Base-by-base conservation (phyloP, 768 basidiomycete genomes). In the Collybia nuda region DNA sequence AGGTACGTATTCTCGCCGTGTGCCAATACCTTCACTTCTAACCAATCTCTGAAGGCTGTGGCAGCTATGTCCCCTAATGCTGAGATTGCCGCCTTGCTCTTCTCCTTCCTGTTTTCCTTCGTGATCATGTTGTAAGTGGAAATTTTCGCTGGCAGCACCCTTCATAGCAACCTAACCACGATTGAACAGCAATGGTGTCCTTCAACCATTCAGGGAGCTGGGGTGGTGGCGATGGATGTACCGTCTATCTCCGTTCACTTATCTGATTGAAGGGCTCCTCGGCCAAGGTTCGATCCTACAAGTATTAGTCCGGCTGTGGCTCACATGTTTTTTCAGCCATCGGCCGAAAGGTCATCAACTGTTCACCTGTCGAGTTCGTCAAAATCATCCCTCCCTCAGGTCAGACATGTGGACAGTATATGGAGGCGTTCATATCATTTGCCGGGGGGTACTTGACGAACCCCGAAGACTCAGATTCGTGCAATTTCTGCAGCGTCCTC, bases 201-300 rank as follows among this genome's bases (percentile, higher is more conserved):
- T 87, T 4, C 85, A 87, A 56, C 85, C 85, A 3, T 82, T 70
- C 60, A 55, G 71, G 6, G 70, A 72, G 15, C 75, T 86, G 14
- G 80, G 79, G 2, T 84, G 82, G 78, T 87, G 85, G 86, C 63
- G 60, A 41, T 85, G 84, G 82, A 82, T 84, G 82, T 84, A 73
- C 53, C 71, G 62, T 48, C 48, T 77, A 23, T 80, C 79, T 2
- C 80, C 81, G 0, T 81, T 71, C 61, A 78, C 78, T 1, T 84
- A 85, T 55, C 65, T 85, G 22, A 71, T 85, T 48, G 81, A 82
- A 45, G 67, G 67, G 24, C 48, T 70, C 2, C 47, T 70, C 11
- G 70, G 70, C 18, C 64, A 71, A 59, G 76, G 78, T 75, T 26
- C 21, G 59, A 54, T 56, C 22, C n/a, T 39, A 29, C 49, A 54